Evolutionary conservation across 2,329 filamentous ascomycete genomes (phyloP), one percentile per base, ranked within the genome.

Genomic region (Alternaria novae-zelandiae): DNA sequence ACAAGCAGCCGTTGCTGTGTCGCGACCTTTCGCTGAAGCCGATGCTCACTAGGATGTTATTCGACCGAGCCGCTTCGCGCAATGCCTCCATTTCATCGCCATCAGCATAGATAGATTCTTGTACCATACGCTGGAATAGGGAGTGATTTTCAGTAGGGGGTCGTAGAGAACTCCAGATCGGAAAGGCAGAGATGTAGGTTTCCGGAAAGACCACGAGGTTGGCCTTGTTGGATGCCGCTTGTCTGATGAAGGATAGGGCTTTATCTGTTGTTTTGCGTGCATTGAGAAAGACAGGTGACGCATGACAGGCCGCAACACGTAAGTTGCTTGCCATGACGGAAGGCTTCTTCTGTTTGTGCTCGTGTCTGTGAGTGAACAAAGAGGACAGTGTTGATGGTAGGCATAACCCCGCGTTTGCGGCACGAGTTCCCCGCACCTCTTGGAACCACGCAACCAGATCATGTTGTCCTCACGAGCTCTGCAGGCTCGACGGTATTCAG

Each of bases 191-290:
- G 45, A 87, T 85, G 68, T 80, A 86, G 0, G 83, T 82, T 69
- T 87, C 86, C 0, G 86, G 85, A 65, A 87, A 87, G 26, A 86
- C 82, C 12, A 87, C 80, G 4, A 88, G 74, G 21, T 86, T 81
- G 8, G 86, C 85, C 0, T 70, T 69, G 54, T 83, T 79, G 2
- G 54, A 61, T 0, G 83, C 80, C 0, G 86, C 84, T 64, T 80
- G 69, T 15, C 81, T 71, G 58, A 88, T 85, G 9, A 85, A 71
- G 0, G 65, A 64, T 43, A 86, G 78, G 12, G 81, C 81, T 65
- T 86, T 87, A 7, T 82, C 63, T 2, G 83, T 83, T 0, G 85
- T 87, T 9, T 75, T 69, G 6, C 68, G 71, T 3, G 85, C 82
- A 0, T 81, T 82, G 12, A 87, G 81, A 64, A 86, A 85, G 49